Evolutionary conservation across 2,329 filamentous ascomycete genomes (phyloP).

Genomic region (Diaporthe aspalathi): DNA sequence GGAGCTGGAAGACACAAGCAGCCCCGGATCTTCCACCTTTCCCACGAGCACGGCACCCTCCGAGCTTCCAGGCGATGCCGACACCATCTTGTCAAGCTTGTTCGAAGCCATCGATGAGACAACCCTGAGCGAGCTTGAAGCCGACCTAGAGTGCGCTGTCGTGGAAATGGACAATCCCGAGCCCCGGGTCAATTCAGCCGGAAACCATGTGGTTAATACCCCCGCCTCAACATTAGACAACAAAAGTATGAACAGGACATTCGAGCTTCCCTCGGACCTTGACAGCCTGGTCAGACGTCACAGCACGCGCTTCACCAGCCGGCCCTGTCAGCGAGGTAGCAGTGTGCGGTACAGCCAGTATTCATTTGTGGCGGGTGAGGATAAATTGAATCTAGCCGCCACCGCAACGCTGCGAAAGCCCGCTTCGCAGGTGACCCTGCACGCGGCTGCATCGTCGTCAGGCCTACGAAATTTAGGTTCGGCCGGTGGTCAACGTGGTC

Average conservation of each 20-base stretch:
- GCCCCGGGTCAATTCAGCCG: neutral
- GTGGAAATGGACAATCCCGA: slow-evolving; percentile 19
- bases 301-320: slow-evolving; percentile 24
- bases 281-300: slow-evolving; percentile 26
- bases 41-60: neutral
- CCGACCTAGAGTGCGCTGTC: slow-evolving; percentile 21
- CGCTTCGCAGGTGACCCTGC: neutral
- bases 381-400: neutral
- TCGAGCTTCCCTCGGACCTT: slow-evolving; percentile 20
- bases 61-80: slow-evolving; percentile 12
- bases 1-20: slow-evolving; percentile 15
- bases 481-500: neutral
- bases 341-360: slow-evolving; percentile 10
- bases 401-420: neutral
- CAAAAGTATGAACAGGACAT: slow-evolving; percentile 14
- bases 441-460: neutral
- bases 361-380: neutral
- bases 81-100: slow-evolving; percentile 22
- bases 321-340: neutral
- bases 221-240: neutral
- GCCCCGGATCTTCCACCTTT: neutral
- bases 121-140: slow-evolving; percentile 16
- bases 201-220: neutral
- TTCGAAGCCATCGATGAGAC: slow-evolving; percentile 16
- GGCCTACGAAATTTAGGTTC: neutral